A percentile compares a stretch with the other conserved stretches of the same genome.
Conservation (phyloP, 2,329 filamentous ascomycete genomes). For the Lachnellula willkommii region DNA sequence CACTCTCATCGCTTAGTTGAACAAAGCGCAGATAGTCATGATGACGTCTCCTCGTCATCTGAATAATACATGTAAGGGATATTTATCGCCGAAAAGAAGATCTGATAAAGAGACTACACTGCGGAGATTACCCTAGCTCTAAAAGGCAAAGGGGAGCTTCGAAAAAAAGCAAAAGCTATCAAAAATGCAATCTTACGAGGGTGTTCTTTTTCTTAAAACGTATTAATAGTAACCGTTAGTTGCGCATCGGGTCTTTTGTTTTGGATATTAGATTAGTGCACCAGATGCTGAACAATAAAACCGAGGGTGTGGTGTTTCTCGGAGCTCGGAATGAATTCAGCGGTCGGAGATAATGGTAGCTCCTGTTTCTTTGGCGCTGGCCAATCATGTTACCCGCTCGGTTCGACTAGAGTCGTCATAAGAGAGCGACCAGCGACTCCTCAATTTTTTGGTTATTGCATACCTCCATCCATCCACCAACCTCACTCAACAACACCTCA, state of each 20-base stretch:
- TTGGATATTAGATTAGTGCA: neutral
- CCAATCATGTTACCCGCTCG: neutral
- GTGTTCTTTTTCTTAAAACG: no score
- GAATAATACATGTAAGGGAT: no score
- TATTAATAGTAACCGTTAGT: neutral
- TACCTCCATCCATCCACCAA: neutral
- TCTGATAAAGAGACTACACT: no score
- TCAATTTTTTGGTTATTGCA: neutral
- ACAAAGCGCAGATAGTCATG: no score
- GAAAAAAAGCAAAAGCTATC: no score
- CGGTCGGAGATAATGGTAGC: neutral
- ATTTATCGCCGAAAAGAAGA: no score
- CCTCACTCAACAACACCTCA: neutral
- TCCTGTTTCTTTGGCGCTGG: neutral
- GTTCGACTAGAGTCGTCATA: slow-evolving; percentile 4
- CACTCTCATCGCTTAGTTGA: no score
- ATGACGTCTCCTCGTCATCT: no score
- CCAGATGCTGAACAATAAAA: neutral
- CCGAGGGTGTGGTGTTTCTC: neutral
- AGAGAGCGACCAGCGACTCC: neutral
- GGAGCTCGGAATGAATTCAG: neutral
- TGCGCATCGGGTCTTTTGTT: neutral
- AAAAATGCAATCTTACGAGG: no score
- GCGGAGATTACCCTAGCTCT: no score
- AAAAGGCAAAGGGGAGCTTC: no score